Evolutionary conservation across 345 rosid species (phyloP), one percentile per base, ranked within the genome.

Genomic region (Geranium brycei): DNA sequence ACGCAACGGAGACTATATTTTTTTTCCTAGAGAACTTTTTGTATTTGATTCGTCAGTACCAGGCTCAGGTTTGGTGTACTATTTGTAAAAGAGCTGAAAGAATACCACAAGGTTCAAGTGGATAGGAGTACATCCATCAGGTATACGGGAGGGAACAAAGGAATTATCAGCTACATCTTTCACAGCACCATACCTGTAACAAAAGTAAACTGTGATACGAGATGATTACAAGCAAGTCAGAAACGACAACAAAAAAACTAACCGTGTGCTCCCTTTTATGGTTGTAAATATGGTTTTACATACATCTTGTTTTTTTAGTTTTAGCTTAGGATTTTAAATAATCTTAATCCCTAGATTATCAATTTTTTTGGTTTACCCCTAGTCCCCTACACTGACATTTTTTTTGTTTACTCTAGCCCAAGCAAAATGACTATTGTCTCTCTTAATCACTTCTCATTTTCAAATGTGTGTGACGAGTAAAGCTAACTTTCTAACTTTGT

Each of bases 71-170:
- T 19, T 59, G n/a, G 31, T 19, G 47, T 51, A 3, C 19, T 35
- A 8, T 55, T 62, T 17, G 30, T 11, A 7, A 19, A 62, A 53
- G 12, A 30, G 12, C 0, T 58, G 60, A 0, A 38, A 59, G 57
- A 68, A 80, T 85, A 93, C 99, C 96, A 93, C 95, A n/a, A 93
- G 90, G 72, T 87, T 93, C 62, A 93, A 68, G 79, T 90, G 97
- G n/a, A 90, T 78, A 57, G 96, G 95, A 67, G 71, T 72, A 75
- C 99, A 93, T 28, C 81, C 87, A 66, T 73, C 65, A 1, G 90
- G 88, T 51, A 83, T 64, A 35, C 69, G 62, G 19, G 90, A 77
- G 4, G 79, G 79, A 17, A 66, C 68, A 30, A 75, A 82, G 51
- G 74, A 68, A 38, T 66, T 69, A 28, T 66, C 79, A 4, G 56